Conservation (phyloP, 805 yeast genomes). For the Hyphopichia homilentoma region DNA sequence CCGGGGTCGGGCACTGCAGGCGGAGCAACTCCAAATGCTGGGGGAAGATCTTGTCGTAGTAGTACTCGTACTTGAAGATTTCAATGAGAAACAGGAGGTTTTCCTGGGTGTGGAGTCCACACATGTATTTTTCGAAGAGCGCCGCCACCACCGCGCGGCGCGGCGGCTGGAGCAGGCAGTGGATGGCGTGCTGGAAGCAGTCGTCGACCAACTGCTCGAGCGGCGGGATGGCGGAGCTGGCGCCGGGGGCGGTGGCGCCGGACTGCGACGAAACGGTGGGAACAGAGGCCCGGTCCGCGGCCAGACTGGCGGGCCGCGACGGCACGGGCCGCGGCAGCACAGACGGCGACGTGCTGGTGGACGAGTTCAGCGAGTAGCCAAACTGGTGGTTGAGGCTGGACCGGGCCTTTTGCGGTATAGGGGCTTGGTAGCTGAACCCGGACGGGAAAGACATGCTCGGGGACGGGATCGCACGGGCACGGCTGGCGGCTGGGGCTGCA, state of each 20-base stretch:
- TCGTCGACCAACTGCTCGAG: constrained; percentile 31
- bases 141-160: too few species aligned
- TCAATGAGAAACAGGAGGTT: constrained; percentile 43
- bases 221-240: constrained; percentile 5
- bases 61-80: constrained; percentile 43
- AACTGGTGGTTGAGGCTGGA: constrained; percentile 1
- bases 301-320: too few species aligned
- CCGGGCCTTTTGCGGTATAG: constrained; percentile 4
- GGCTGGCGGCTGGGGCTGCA: too few species aligned
- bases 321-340: background rate
- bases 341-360: constrained; percentile 1
- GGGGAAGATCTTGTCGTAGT: constrained; percentile 25
- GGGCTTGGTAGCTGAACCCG: constrained; percentile 2
- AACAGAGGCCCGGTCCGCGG: background rate
- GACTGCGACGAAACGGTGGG: background rate
- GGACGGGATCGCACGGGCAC: too few species aligned
- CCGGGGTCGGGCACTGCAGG: background rate
- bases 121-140: constrained; percentile 34
- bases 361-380: background rate
- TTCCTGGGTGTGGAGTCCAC: constrained; percentile 42
- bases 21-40: background rate
- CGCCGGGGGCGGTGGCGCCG: background rate
- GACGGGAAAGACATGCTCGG: background rate
- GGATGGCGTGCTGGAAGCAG: constrained; percentile 24
- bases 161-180: too few species aligned